phyloP scores from a whole-genome alignment of 805 yeast species.

The Isabelozyma heimii region DNA sequence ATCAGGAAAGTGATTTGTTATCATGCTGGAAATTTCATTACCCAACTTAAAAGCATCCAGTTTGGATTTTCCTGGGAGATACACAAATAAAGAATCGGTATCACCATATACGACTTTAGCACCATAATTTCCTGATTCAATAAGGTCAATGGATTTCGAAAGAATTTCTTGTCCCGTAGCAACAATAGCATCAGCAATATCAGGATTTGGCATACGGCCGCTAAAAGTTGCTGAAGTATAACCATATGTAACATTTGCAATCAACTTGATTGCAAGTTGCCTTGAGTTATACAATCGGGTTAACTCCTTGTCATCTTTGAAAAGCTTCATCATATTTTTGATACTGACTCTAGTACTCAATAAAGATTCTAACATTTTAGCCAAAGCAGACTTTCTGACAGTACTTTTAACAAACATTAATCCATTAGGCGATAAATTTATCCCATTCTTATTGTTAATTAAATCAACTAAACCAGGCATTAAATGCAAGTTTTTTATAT shows the following conservation, averaged over 20 bases:
- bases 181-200: slow-evolving; percentile 92
- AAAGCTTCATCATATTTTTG: slow-evolving; percentile 66
- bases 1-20: slow-evolving; percentile 68
- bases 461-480: slow-evolving; percentile 57
- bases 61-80: slow-evolving; percentile 77
- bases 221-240: slow-evolving; percentile 93
- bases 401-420: slow-evolving; percentile 65
- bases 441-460: slow-evolving; percentile 44
- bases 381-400: slow-evolving; percentile 68
- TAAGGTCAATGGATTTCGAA: slow-evolving; percentile 62
- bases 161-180: slow-evolving; percentile 86
- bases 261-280: slow-evolving; percentile 82
- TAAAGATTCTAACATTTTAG: slow-evolving; percentile 82
- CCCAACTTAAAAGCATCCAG: slow-evolving; percentile 80
- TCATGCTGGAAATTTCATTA: slow-evolving; percentile 56
- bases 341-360: slow-evolving; percentile 77
- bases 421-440: slow-evolving; percentile 85
- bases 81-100: slow-evolving; percentile 90
- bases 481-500: slow-evolving; percentile 40
- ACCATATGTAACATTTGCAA: slow-evolving; percentile 96
- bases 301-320: slow-evolving; percentile 43
- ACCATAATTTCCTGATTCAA: slow-evolving; percentile 68
- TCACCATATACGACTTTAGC: slow-evolving; percentile 97
- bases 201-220: slow-evolving; percentile 97
- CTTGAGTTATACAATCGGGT: slow-evolving; percentile 64